Base-by-base conservation (phyloP, 1,139 yeast genomes). In the Debaryomyces nepalensis region DNA sequence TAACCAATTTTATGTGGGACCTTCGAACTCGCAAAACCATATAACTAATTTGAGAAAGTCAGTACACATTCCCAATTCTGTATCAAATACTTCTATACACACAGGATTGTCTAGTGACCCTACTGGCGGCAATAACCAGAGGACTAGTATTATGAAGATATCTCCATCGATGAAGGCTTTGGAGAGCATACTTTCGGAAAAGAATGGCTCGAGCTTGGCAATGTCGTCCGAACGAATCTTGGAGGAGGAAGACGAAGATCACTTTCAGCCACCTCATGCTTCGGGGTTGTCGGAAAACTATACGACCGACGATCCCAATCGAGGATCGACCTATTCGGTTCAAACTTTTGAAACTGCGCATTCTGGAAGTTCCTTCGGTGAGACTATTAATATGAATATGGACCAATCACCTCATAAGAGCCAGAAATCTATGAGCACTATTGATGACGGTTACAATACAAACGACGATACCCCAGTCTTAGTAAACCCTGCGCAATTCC, bases 161-260 rank as follows among this genome's bases (percentile, higher is more conserved):
- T 77, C 82, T 34, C 84, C 84, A 5, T 75, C 81, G 30, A 69
- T 79, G 53, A 75, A 73, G 50, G 81, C 81, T 1, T 61, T 79
- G 49, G 82, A 77, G 51, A 64, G 59, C 39, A 74, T 76, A 15
- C 61, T 79, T 38, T 71, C 67, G 43, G 67, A 65, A 45, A 60
- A 55, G 43, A 51, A 41, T 27, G 23, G 24, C 11, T 21, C 36
- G 19, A 30, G 27, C 9, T 9, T 21, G 35, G 22, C 7, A 8
- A 12, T 10, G n/a, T 3, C 22, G 14, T 29, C 31, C 16, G 37
- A 53, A 3, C 49, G 53, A 2, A 41, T 48, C 7, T 64, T 60
- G 33, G 73, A 62, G 36, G 59, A 53, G 36, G 59, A 53, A 12
- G 69, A 58, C 11, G 63, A 55, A n/a, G 57, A 54, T 3, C 54